Evolutionary conservation across 345 rosid genomes (phyloP).

Genomic region (Garcia nutans): DNA sequence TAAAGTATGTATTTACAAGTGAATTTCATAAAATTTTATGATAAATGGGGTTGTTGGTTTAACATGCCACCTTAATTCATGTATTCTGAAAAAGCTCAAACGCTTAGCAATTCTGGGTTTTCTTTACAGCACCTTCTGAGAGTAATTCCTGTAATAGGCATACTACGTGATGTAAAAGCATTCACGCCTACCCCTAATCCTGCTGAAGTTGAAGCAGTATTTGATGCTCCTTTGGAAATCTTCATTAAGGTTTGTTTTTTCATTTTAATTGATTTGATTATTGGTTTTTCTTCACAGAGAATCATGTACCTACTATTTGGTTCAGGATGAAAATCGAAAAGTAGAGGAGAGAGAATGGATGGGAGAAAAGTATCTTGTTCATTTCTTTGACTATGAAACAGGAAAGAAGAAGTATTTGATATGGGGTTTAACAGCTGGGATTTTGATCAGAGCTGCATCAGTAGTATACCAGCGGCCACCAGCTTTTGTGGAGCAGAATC

Average conservation of each 20-base stretch:
- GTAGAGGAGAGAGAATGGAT: constrained; percentile 69
- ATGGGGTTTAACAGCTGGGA: constrained; percentile 77
- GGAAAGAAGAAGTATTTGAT: constrained; percentile 49
- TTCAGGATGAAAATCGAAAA: constrained; percentile 70
- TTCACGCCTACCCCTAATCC: constrained; percentile 72
- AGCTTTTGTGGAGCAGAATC: constrained; percentile 57
- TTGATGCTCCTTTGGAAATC: constrained; percentile 94
- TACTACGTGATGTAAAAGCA: constrained; percentile 49
- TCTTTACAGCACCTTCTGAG: constrained; percentile 79
- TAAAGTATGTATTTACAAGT: no score
- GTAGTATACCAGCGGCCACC: constrained; percentile 59
- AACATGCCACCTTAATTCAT: no score
- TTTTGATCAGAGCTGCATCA: constrained; percentile 73
- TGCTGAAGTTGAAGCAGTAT: constrained; percentile 81
- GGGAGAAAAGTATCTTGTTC: constrained; percentile 53
- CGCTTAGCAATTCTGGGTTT: constrained; percentile 16
- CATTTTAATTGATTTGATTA: background rate
- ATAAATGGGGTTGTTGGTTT: no score
- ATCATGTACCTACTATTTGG: background rate
- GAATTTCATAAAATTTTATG: no score
- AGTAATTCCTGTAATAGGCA: constrained; percentile 84
- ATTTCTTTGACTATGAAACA: constrained; percentile 57
- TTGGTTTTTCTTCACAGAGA: constrained; percentile 7
- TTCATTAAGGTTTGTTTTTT: constrained; percentile 52
- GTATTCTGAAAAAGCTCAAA: no score